Conservation (phyloP, 1,284 basidiomycete species). For the Apiotrichum sp. region DNA sequence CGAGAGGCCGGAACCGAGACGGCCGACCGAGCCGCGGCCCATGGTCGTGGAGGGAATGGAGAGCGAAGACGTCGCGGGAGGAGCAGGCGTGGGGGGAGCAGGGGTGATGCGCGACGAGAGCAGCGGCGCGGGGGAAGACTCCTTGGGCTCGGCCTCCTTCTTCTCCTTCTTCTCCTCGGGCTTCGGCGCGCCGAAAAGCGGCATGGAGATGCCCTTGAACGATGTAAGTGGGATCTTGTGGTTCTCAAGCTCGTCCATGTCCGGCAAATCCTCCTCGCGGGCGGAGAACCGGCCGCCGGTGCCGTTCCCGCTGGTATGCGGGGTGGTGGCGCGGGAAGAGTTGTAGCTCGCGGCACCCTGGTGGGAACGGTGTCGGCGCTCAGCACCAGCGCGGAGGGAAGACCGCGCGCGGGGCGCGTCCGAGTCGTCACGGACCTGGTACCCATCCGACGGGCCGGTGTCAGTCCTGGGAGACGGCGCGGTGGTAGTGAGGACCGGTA, state of each 20-base stretch:
- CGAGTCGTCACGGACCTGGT: conserved; percentile 30
- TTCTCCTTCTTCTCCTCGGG: neutral
- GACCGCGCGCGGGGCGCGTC: conserved; percentile 28
- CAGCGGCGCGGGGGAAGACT: conserved; percentile 3
- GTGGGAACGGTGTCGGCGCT: conserved; percentile 35
- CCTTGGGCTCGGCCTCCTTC: neutral
- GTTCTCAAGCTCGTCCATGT: conserved; percentile 41
- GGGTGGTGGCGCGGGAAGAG: conserved; percentile 32
- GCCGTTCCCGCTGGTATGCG: conserved; percentile 6
- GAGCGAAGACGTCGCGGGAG: conserved; percentile 9
- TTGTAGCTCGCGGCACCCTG: conserved; percentile 32
- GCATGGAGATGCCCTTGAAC: conserved; percentile 37
- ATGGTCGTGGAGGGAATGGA: conserved; percentile 17
- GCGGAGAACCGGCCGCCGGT: conserved; percentile 40
- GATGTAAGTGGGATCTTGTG: conserved; percentile 35
- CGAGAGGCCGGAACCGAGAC: conserved; percentile 17
- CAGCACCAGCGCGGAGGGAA: conserved; percentile 34
- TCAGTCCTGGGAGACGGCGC: conserved; percentile 34
- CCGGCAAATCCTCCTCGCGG: conserved; percentile 43
- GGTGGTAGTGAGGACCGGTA: conserved; percentile 37
- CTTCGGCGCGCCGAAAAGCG: conserved; percentile 8
- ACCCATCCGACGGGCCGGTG: conserved; percentile 4
- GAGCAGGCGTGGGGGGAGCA: conserved; percentile 5
- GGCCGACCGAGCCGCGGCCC: conserved; percentile 21
- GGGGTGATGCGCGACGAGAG: conserved; percentile 15